Evolutionary conservation across 2,329 filamentous ascomycete species (phyloP).

Genomic region (Fusarium avenaceum): DNA sequence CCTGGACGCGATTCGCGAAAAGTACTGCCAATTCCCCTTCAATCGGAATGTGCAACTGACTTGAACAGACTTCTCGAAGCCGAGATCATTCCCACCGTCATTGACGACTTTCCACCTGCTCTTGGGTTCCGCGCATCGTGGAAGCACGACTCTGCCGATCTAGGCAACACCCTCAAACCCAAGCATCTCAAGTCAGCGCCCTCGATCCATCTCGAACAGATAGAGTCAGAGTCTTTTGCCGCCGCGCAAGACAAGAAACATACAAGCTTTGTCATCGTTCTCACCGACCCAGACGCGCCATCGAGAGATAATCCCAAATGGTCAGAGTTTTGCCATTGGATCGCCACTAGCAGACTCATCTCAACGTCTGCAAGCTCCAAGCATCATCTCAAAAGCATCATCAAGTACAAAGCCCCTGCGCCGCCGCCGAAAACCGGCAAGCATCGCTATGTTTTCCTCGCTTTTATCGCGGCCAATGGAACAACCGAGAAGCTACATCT

Average conservation of each 20-base stretch:
- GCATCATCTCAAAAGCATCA: conserved; percentile 16
- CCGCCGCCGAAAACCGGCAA: conserved; percentile 40
- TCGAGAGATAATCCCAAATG: conserved; percentile 41
- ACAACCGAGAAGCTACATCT: conserved; percentile 35
- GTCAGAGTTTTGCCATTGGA: conserved; percentile 46
- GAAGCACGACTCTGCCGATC: conserved; percentile 27
- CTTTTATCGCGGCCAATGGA: conserved; percentile 37
- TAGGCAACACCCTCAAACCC: conserved; percentile 37
- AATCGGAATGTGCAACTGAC: fast-evolving
- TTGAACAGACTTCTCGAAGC: conserved; percentile 10
- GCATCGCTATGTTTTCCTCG: conserved; percentile 45
- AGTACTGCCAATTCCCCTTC: not conserved
- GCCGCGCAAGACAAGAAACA: not conserved
- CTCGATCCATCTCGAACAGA: not conserved
- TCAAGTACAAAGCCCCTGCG: conserved; percentile 38
- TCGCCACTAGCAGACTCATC: conserved; percentile 10
- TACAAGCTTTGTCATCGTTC: conserved; percentile 21
- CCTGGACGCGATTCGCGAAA: conserved; percentile 20
- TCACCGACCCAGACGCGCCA: conserved; percentile 45
- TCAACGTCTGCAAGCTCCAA: not conserved
- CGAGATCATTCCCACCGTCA: conserved; percentile 37
- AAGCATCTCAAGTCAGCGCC: conserved; percentile 12
- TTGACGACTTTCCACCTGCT: conserved; percentile 40
- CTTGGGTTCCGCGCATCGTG: conserved; percentile 30
- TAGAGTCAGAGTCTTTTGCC: not conserved